These are phyloP conservation scores for Peniophora sp. DNA, from an alignment of 1,284 basidiomycete genomes.

Conservation along the genomic window DNA sequence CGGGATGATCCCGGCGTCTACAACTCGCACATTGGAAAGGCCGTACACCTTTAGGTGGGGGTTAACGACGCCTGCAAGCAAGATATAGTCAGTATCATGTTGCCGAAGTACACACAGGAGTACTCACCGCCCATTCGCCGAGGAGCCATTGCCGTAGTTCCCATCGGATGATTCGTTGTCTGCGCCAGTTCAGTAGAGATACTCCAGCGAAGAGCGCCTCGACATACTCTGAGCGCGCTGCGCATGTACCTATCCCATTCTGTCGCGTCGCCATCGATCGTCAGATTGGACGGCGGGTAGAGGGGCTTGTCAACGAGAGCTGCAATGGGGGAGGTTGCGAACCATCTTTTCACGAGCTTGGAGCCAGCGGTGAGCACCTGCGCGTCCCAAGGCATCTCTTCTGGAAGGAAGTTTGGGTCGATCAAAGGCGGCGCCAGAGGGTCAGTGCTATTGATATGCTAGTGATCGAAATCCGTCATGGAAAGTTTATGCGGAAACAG, in stretches of 20 bases:
- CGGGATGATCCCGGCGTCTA: constrained; percentile 13
- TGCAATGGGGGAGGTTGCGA: constrained; percentile 5
- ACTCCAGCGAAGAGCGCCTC: not conserved
- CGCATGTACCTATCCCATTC: constrained; percentile 8
- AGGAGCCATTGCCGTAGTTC: constrained; percentile 12
- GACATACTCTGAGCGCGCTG: constrained; percentile 6
- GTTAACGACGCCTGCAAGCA: constrained; percentile 11
- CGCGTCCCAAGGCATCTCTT: constrained; percentile 8
- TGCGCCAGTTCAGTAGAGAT: not conserved
- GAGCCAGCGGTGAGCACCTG: constrained; percentile 9
- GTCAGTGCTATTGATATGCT: constrained; percentile 12
- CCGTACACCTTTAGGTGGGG: constrained; percentile 12
- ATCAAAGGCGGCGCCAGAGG: constrained; percentile 7
- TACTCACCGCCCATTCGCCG: constrained; percentile 8
- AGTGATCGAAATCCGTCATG: not conserved
- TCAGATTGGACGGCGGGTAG: constrained; percentile 5
- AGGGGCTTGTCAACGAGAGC: constrained; percentile 7
- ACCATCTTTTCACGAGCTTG: constrained; percentile 9
- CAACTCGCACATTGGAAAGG: constrained; percentile 11
- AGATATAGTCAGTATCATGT: not conserved
- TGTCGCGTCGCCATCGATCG: not conserved
- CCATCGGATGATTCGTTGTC: constrained; percentile 12
- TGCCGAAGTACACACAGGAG: not conserved
- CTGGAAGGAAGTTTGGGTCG: constrained; percentile 6
- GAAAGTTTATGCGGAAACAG: not conserved